Conservation (phyloP, 345 rosid genomes). For the Zanthoxylum bungeanum region DNA sequence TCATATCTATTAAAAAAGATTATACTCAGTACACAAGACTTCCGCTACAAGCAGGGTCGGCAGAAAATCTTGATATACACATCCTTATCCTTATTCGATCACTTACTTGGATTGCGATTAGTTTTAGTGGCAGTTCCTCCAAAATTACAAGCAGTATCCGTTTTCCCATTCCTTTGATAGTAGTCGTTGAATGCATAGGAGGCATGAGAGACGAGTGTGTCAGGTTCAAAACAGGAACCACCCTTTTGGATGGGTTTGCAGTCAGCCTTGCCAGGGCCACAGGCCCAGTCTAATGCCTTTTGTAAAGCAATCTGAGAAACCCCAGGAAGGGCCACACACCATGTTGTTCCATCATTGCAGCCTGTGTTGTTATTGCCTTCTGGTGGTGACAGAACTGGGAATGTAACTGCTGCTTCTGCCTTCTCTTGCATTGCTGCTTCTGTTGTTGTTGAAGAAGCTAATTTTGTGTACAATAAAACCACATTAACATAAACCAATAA, state of each 20-base stretch:
- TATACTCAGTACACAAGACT: too few species aligned
- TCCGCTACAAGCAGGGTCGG: too few species aligned
- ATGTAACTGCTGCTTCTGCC: conserved; percentile 38
- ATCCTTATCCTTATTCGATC: too few species aligned
- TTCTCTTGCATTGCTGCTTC: conserved; percentile 35
- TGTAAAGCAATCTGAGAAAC: conserved; percentile 72
- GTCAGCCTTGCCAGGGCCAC: conserved; percentile 82
- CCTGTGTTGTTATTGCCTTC: conserved; percentile 95
- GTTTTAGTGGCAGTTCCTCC: conserved; percentile 72
- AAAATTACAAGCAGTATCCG: conserved; percentile 81
- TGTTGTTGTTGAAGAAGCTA: conserved; percentile 15
- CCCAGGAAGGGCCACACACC: conserved; percentile 81
- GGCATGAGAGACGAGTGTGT: conserved; percentile 77
- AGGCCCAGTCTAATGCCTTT: conserved; percentile 93
- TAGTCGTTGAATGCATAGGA: conserved; percentile 83
- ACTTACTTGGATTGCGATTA: conserved; percentile 71
- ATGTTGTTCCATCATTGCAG: conserved; percentile 67
- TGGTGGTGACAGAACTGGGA: conserved; percentile 50
- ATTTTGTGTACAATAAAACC: neutral
- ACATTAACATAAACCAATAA: neutral
- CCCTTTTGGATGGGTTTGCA: conserved; percentile 62
- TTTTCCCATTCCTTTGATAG: conserved; percentile 75
- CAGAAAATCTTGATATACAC: too few species aligned
- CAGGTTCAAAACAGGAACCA: conserved; percentile 74
- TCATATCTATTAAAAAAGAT: too few species aligned